Conservation (phyloP, 148 eudicot genomes). For the Nyssa sinensis region DNA sequence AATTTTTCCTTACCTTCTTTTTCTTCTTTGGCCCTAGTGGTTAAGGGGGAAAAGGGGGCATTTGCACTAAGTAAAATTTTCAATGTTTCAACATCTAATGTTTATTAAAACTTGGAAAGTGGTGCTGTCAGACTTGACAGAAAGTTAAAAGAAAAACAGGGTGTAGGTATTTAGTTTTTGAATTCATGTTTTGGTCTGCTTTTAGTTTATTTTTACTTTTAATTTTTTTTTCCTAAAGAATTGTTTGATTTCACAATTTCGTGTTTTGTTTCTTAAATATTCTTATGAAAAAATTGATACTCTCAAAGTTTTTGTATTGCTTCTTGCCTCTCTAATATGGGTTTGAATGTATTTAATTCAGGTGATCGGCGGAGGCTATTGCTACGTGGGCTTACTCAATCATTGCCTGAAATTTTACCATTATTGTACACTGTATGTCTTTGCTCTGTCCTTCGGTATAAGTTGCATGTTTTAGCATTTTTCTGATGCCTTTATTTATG, state of each 20-base stretch:
- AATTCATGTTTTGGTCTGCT: neutral
- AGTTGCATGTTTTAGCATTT: neutral
- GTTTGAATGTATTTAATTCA: constrained; percentile 29
- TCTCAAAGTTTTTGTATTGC: constrained; percentile 6
- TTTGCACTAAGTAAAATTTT: too few species aligned
- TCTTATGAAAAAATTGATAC: too few species aligned
- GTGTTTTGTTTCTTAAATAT: too few species aligned
- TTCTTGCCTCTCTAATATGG: constrained; percentile 9
- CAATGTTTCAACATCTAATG: too few species aligned
- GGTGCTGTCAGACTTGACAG: too few species aligned
- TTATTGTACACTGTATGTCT: constrained; percentile 80
- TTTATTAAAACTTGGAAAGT: too few species aligned
- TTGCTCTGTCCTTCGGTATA: neutral
- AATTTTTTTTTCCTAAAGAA: neutral
- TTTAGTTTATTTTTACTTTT: neutral
- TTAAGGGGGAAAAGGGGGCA: too few species aligned
- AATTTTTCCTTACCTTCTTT: neutral
- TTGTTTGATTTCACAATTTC: too few species aligned
- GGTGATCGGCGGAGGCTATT: constrained; percentile 90
- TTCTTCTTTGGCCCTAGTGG: too few species aligned
- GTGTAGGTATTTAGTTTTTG: too few species aligned
- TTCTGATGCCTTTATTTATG: constrained; percentile 21
- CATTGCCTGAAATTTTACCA: constrained; percentile 85
- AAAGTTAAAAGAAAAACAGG: too few species aligned
- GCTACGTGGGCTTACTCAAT: constrained; percentile 83